A percentile compares a stretch with the other conserved stretches of the same genome.
Evolutionary conservation across 2,329 filamentous ascomycete species (phyloP).

Genomic region (Elsinoe australis): DNA sequence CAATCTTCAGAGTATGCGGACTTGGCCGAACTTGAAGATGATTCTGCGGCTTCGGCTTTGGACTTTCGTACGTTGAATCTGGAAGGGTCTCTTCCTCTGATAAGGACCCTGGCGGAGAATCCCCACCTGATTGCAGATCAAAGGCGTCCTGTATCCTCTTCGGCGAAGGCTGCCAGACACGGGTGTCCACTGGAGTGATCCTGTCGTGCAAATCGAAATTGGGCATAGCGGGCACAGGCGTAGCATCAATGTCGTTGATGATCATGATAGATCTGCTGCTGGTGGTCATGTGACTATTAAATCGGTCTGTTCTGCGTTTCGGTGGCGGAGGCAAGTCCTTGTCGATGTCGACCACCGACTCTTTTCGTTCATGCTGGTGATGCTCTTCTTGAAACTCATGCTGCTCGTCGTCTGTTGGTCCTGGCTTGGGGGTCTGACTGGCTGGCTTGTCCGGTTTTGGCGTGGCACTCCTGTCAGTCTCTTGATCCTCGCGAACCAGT

Average conservation of each 20-base stretch:
- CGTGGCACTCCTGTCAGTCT: background rate
- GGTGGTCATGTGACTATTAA: conserved; percentile 55
- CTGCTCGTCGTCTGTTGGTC: background rate
- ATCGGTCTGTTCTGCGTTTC: conserved; percentile 30
- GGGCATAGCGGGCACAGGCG: conserved; percentile 7
- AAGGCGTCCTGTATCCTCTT: conserved; percentile 12
- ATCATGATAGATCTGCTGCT: conserved; percentile 91
- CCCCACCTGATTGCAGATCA: background rate
- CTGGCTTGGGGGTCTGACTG: too few relatives aligned
- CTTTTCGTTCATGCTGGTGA: conserved; percentile 64
- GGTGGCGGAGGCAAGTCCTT: conserved; percentile 20
- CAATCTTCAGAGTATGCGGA: background rate
- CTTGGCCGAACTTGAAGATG: background rate
- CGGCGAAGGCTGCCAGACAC: conserved; percentile 2
- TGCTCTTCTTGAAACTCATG: too few relatives aligned
- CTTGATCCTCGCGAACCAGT: conserved; percentile 10
- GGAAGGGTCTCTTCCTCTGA: background rate
- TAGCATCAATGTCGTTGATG: conserved; percentile 61
- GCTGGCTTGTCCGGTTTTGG: background rate
- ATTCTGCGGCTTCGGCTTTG: background rate
- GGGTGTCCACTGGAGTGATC: conserved; percentile 3
- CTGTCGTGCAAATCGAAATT: conserved; percentile 16
- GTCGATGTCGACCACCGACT: conserved; percentile 49
- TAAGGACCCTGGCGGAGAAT: background rate
- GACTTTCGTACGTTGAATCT: background rate